Evolutionary conservation across 768 basidiomycete genomes (phyloP).

Genomic region (Sporobolomyces phaffii): DNA sequence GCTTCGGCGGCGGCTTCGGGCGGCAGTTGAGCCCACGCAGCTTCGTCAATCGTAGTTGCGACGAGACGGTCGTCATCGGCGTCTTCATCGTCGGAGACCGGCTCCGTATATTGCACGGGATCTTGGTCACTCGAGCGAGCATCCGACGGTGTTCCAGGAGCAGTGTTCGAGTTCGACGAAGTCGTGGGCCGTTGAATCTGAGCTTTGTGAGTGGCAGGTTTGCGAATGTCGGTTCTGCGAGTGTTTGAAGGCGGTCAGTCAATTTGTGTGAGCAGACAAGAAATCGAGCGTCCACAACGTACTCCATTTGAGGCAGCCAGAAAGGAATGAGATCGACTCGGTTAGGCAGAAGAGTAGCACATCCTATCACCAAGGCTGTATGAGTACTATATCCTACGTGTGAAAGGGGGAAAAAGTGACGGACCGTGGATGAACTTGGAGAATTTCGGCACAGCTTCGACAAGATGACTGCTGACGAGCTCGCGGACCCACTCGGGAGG

Average conservation of each 20-base stretch:
- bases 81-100: constrained; percentile 89
- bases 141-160: constrained; percentile 51
- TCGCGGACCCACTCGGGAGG: constrained; percentile 95
- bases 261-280: not conserved
- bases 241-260: not conserved
- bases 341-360: constrained; percentile 81
- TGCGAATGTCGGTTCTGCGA: constrained; percentile 68
- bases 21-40: constrained; percentile 68
- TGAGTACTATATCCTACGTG: no score
- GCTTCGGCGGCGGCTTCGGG: constrained; percentile 66
- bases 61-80: constrained; percentile 59
- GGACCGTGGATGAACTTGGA: constrained; percentile 51
- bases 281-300: not conserved
- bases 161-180: constrained; percentile 44
- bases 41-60: constrained; percentile 71
- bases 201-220: constrained; percentile 66
- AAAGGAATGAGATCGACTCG: constrained; percentile 95
- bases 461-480: constrained; percentile 87
- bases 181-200: constrained; percentile 44
- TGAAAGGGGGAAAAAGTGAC: not conserved
- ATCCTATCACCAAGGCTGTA: constrained; percentile 54
- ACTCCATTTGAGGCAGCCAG: constrained; percentile 97
- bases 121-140: constrained; percentile 37
- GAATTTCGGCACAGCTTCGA: constrained; percentile 97
- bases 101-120: constrained; percentile 63